These are phyloP conservation scores for Fusarium sp. DNA, from an alignment of 2,329 filamentous ascomycete genomes.

Conservation along the genomic window DNA sequence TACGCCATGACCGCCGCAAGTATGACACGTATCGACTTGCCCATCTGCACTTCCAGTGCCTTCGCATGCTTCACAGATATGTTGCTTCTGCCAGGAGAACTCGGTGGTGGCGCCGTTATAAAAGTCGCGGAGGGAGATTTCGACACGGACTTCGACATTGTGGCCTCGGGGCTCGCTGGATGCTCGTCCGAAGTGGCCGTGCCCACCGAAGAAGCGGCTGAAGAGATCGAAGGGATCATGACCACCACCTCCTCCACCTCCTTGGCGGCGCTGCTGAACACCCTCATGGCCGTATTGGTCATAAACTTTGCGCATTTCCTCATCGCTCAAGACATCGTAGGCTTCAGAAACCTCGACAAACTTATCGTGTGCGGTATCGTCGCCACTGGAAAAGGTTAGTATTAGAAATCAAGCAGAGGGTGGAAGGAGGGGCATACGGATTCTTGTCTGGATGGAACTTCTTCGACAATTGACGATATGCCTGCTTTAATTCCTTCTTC, in stretches of 20 bases:
- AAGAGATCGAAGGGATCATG: conserved; percentile 97
- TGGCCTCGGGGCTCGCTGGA: conserved; percentile 81
- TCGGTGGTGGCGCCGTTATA: conserved; percentile 89
- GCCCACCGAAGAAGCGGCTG: conserved; percentile 94
- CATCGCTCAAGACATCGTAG: conserved; percentile 88
- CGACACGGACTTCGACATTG: conserved; percentile 87
- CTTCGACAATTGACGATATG: conserved; percentile 91
- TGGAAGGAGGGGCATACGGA: conserved; percentile 68
- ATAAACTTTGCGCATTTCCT: conserved; percentile 86
- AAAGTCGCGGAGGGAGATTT: conserved; percentile 85
- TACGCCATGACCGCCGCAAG: conserved; percentile 84
- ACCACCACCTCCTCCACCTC: conserved; percentile 62
- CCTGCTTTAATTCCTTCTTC: conserved; percentile 90
- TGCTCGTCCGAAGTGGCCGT: conserved; percentile 81
- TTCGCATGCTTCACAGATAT: conserved; percentile 91
- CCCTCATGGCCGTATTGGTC: conserved; percentile 94
- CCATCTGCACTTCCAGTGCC: conserved; percentile 87
- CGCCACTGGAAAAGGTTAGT: conserved; percentile 62
- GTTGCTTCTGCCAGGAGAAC: conserved; percentile 92
- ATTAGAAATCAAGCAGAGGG: background rate
- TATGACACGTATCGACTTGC: conserved; percentile 79
- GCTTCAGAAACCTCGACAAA: conserved; percentile 95
- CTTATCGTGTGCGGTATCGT: conserved; percentile 83
- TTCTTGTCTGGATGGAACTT: conserved; percentile 99
- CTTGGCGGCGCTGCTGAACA: conserved; percentile 81